Evolutionary conservation across 805 yeast species (phyloP).

Genomic region (Lachancea meyersii): DNA sequence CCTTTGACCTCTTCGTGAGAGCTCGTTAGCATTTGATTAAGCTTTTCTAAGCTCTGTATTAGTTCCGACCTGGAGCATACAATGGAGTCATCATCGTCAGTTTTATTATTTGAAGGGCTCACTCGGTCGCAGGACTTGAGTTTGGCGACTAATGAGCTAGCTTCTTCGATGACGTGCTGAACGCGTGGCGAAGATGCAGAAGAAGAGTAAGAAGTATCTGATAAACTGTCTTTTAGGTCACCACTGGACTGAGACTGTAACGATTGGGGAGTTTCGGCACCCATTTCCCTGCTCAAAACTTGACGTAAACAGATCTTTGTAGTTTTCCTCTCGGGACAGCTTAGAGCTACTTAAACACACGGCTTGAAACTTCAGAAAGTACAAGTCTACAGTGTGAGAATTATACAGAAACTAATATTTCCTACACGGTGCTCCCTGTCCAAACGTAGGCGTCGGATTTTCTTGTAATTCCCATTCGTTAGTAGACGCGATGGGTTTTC

Average conservation of each 20-base stretch:
- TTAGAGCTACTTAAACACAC: too few species aligned
- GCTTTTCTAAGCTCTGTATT: neutral
- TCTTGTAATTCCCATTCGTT: neutral
- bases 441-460: too few species aligned
- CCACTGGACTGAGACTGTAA: neutral
- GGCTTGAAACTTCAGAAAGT: too few species aligned
- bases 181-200: conserved; percentile 2
- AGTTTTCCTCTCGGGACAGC: too few species aligned
- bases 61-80: conserved; percentile 1
- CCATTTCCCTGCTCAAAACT: neutral
- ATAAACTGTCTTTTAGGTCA: neutral
- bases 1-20: conserved; percentile 31
- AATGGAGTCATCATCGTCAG: neutral
- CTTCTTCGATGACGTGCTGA: conserved; percentile 9
- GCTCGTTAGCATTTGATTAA: conserved; percentile 20
- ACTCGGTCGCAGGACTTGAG: conserved; percentile 3
- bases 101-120: neutral
- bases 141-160: conserved; percentile 1
- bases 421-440: too few species aligned
- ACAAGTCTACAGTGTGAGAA: too few species aligned
- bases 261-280: neutral
- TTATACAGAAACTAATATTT: too few species aligned
- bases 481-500: neutral
- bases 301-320: too few species aligned
- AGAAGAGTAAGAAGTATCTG: neutral